Evolutionary conservation across 2,329 filamentous ascomycete genomes (phyloP), one percentile per base, ranked within the genome.

Genomic region (Aspergillus hortae): DNA sequence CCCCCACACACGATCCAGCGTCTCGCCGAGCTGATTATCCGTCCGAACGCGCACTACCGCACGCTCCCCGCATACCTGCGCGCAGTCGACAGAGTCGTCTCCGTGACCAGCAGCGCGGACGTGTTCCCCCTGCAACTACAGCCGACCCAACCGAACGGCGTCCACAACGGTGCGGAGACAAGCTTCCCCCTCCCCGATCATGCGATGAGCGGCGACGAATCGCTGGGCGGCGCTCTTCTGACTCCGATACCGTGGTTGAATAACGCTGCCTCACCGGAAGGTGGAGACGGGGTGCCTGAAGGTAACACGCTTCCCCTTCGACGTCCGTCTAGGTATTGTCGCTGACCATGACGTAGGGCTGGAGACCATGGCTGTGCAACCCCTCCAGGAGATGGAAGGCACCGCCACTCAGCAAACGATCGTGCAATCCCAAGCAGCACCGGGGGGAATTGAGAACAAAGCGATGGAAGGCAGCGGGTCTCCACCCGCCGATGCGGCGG

Each of bases 1-100:
- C 92, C 94, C 1, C 94, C 94, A 0, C 90, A 97, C 69, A 97
- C 94, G 3, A 82, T 96, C 56, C 94, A 99, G 73, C 88, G 94
- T 36, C 81, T 99, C 19, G 85, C 91, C 19, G 94, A 99, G 76
- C 85, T 97, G 27, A 77, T 96, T 4, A 78, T 95, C 33, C 74
- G 79, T 23, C 94, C 94, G 1, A 86, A 78, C 54, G 80, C 80
- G 50, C 88, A 96, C 72, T 96, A 97, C 75, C 84, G 82, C 55
- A 88, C 85, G 48, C 80, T 97, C 2, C 84, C 89, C 1, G 82
- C 91, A 10, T 99, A 94, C 69, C 83, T 99, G 10, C 88, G 94
- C 62, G 94, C 94, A 2, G 82, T 97, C 45, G 90, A 97, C 68
- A 87, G 94, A 51, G 87, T 96, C 19, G 85, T 96, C 21, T 90